Conservation (phyloP, 2,329 filamentous ascomycete genomes). For the Arachnopeziza araneosa region DNA sequence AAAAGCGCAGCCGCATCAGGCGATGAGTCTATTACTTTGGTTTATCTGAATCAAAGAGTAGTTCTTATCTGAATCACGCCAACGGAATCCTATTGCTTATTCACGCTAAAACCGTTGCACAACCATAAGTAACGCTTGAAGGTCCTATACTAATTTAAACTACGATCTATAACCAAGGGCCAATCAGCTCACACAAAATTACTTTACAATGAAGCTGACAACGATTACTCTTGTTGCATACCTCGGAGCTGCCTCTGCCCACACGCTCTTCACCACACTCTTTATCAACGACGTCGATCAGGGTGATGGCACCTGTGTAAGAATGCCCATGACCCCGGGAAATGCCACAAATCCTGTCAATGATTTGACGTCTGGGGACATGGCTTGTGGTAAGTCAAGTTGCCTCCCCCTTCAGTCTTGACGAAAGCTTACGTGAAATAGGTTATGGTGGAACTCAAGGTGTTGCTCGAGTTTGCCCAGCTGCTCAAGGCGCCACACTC, state of each 20-base stretch:
- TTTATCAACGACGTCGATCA: slow-evolving; percentile 57
- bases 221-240: neutral
- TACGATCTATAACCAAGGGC: neutral
- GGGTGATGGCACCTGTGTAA: slow-evolving; percentile 66
- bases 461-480: slow-evolving; percentile 42
- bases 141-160: neutral
- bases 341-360: slow-evolving; percentile 53
- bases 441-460: slow-evolving; percentile 43
- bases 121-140: neutral
- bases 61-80: neutral
- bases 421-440: slow-evolving; percentile 16
- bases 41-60: neutral
- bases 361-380: slow-evolving; percentile 51
- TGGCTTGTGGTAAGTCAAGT: slow-evolving; percentile 60
- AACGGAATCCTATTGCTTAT: neutral
- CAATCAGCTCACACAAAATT: neutral
- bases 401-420: neutral
- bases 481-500: slow-evolving; percentile 21
- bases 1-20: neutral
- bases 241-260: slow-evolving; percentile 35
- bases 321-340: slow-evolving; percentile 51
- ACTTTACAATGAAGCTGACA: slow-evolving; percentile 8
- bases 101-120: neutral
- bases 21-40: neutral
- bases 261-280: slow-evolving; percentile 60